Percentiles rank a stretch among this genome's conserved stretches.
Conservation (phyloP, 805 yeast species). For the Maudiozyma saulgeensis region DNA sequence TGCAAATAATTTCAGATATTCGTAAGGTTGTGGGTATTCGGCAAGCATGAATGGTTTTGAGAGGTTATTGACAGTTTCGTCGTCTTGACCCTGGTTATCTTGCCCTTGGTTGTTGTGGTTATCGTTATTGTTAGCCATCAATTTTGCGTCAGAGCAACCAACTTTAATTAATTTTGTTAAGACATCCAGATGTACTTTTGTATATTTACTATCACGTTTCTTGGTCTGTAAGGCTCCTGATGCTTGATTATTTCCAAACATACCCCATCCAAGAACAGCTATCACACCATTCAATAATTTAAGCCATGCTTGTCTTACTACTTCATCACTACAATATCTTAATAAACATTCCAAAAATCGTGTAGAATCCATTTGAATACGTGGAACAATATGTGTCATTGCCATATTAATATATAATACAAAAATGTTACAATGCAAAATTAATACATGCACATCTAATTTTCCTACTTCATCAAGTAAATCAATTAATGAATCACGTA, state of each 20-base stretch:
- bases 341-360: conserved; percentile 53
- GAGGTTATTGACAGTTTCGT: neutral
- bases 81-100: conserved; percentile 1
- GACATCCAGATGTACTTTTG: conserved; percentile 30
- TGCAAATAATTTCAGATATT: conserved; percentile 50
- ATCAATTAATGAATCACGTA: conserved; percentile 46
- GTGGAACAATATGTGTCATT: conserved; percentile 83
- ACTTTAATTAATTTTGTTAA: conserved; percentile 35
- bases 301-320: conserved; percentile 56
- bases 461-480: conserved; percentile 40
- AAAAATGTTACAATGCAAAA: conserved; percentile 48
- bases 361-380: conserved; percentile 67
- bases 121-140: neutral
- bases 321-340: conserved; percentile 42
- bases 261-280: conserved; percentile 67
- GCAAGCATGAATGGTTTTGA: conserved; percentile 42
- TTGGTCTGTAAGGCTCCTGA: conserved; percentile 16
- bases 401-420: conserved; percentile 78
- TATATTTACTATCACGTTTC: conserved; percentile 17
- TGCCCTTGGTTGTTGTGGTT: neutral
- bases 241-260: conserved; percentile 13
- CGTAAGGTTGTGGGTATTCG: conserved; percentile 50
- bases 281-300: conserved; percentile 60
- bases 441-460: conserved; percentile 45
- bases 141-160: conserved; percentile 27